Conservation (phyloP, 257 asterid species). For the Jasminum sambac region DNA sequence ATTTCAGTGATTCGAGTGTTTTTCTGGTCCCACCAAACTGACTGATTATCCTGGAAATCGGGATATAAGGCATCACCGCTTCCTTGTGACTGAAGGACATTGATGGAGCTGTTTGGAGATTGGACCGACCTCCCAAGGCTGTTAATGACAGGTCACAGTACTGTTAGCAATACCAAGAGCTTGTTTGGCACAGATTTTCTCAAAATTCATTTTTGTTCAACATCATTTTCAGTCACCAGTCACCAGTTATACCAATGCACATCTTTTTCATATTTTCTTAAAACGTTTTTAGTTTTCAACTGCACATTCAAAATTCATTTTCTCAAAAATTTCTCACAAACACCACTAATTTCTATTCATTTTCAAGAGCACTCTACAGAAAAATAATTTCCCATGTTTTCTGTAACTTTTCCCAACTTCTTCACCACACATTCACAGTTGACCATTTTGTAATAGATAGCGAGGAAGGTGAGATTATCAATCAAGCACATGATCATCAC, state of each 20-base stretch:
- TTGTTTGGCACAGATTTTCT: too few species aligned
- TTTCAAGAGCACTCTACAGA: too few species aligned
- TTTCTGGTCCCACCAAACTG: slow-evolving; percentile 62
- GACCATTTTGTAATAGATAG: neutral
- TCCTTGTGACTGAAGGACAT: slow-evolving; percentile 44
- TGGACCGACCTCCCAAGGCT: slow-evolving; percentile 92
- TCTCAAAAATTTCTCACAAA: too few species aligned
- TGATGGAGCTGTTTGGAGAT: slow-evolving; percentile 45
- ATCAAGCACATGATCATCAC: neutral
- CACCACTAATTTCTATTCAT: too few species aligned
- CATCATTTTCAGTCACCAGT: too few species aligned
- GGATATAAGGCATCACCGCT: slow-evolving; percentile 34
- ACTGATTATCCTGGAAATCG: slow-evolving; percentile 41
- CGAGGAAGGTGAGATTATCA: neutral
- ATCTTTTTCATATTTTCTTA: too few species aligned
- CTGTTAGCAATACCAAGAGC: slow-evolving; percentile 5
- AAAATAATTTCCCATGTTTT: too few species aligned
- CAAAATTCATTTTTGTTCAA: too few species aligned
- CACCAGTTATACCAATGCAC: too few species aligned
- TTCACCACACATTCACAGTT: neutral
- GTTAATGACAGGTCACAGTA: slow-evolving; percentile 23
- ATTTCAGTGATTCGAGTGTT: slow-evolving; percentile 64
- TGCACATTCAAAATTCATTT: too few species aligned
- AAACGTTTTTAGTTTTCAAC: too few species aligned
- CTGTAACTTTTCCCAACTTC: too few species aligned